A percentile compares a stretch with the other conserved stretches of the same genome.
phyloP scores from a whole-genome alignment of 768 basidiomycete genomes.

The Tulasnella sp. region DNA sequence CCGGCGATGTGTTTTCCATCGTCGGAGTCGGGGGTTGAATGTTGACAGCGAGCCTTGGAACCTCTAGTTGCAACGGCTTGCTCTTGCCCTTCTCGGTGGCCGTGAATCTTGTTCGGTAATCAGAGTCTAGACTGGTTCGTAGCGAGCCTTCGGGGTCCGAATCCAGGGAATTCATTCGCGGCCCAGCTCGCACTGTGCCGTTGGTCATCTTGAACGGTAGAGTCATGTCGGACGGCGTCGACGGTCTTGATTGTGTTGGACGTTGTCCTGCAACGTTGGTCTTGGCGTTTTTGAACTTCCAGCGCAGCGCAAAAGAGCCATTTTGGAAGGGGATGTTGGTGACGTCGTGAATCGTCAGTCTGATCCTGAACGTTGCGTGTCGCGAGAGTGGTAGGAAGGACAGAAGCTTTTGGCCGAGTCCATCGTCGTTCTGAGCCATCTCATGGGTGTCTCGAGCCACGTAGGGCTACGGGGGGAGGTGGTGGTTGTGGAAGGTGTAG shows the following conservation, averaged over 20 bases:
- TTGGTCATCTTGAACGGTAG: conserved; percentile 23
- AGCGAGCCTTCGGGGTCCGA: conserved; percentile 28
- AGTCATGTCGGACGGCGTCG: conserved; percentile 31
- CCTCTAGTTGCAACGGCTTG: conserved; percentile 32
- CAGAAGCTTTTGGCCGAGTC: conserved; percentile 27
- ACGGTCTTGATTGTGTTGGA: conserved; percentile 28
- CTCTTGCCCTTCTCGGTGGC: conserved; percentile 24
- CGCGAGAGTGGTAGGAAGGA: conserved; percentile 44
- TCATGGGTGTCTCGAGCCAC: conserved; percentile 7
- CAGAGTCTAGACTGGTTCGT: neutral
- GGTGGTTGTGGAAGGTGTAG: neutral
- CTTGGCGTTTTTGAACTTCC: conserved; percentile 62
- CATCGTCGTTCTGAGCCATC: conserved; percentile 22
- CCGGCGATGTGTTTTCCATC: neutral
- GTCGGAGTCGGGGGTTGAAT: conserved; percentile 22
- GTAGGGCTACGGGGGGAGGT: conserved; percentile 3
- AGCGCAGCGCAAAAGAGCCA: conserved; percentile 65
- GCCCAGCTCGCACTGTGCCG: conserved; percentile 22
- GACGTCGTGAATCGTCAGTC: conserved; percentile 60
- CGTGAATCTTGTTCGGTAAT: conserved; percentile 19
- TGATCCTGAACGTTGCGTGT: conserved; percentile 62
- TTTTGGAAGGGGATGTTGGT: conserved; percentile 65
- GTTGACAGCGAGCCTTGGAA: conserved; percentile 18
- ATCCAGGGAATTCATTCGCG: conserved; percentile 31
- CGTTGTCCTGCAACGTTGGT: conserved; percentile 28